Base-by-base conservation (phyloP, 805 yeast species). In the Pichia cabralensis region DNA sequence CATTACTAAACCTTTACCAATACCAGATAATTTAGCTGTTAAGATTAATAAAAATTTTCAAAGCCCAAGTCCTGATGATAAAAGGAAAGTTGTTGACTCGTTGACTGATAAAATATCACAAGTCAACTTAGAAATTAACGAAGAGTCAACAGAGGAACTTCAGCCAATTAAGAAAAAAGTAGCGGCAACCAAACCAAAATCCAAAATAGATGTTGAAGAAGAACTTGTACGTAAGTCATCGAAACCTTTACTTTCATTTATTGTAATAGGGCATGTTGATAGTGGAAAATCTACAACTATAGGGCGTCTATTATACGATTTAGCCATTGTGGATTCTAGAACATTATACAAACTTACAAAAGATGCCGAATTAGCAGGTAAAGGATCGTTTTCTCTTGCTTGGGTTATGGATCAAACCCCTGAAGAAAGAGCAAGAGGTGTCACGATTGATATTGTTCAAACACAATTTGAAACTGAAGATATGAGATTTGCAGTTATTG, bases 211-310 rank as follows among this genome's bases (percentile, higher is more conserved):
- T 44, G 34, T 75, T 5, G 52, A 47, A 11, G 40, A 56, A 17
- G 70, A 67, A 44, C 42, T 71, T 18, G 34, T 50, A 4, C 44
- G 52, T 8, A 60, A 62, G 43, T 40, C 43, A 6, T 35, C 44
- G 34, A 76, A 75, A 45, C 80, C 82, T 2, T 69, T 64, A 35
- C 58, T 76, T 32, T 71, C 80, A n/a, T 80, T 80, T 47, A 86
- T 81, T 22, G 85, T 82, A 4, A 79, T 82, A 44, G 92, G 94
- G 9, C 94, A 82, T 53, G 89, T 82, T 6, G 94, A 82, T 55
- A 83, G 89, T 1, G 94, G 94, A 12, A 82, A 82, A 49, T 78
- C 86, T 3, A 82, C 94, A 1, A 62, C 82, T 33, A 72, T 81
- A 71, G 94, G 94, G 6, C 57, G 92, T 30, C 53, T 82, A 25